phyloP scores from a whole-genome alignment of 805 yeast genomes.

The Starmera amethionina region DNA sequence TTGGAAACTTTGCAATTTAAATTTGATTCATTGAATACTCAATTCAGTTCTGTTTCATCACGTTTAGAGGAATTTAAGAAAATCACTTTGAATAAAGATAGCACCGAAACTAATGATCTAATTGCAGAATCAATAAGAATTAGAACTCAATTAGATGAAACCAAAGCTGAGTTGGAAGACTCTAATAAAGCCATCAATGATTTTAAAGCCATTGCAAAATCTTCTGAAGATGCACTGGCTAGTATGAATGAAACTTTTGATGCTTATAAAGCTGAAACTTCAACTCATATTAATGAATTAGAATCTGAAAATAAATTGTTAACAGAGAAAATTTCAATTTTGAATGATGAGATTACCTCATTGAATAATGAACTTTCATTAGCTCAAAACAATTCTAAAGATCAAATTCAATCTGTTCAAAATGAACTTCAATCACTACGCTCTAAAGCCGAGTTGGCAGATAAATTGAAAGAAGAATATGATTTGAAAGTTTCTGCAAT shows the following conservation, averaged over 20 bases:
- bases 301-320: constrained; percentile 13
- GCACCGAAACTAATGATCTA: constrained; percentile 8
- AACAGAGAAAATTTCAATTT: constrained; percentile 13
- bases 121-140: constrained; percentile 22
- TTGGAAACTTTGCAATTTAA: constrained; percentile 31
- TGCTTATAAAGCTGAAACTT: constrained; percentile 23
- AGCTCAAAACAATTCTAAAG: constrained; percentile 18
- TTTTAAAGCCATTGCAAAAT: constrained; percentile 49
- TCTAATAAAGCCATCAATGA: constrained; percentile 52
- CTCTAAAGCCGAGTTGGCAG: constrained; percentile 13
- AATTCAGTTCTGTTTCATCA: constrained; percentile 18
- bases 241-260: constrained; percentile 47
- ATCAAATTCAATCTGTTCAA: constrained; percentile 8
- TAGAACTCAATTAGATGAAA: constrained; percentile 31
- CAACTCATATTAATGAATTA: constrained; percentile 9
- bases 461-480: constrained; percentile 19
- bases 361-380: constrained; percentile 21
- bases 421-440: constrained; percentile 10
- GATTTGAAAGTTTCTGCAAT: constrained; percentile 21
- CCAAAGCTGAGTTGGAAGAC: constrained; percentile 44
- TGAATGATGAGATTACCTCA: constrained; percentile 22
- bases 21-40: constrained; percentile 23
- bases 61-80: constrained; percentile 22
- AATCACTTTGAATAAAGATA: constrained; percentile 15
- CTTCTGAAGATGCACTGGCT: constrained; percentile 57